phyloP scores from a whole-genome alignment of 179 eudicot species.

The Drosera spatulata region DNA sequence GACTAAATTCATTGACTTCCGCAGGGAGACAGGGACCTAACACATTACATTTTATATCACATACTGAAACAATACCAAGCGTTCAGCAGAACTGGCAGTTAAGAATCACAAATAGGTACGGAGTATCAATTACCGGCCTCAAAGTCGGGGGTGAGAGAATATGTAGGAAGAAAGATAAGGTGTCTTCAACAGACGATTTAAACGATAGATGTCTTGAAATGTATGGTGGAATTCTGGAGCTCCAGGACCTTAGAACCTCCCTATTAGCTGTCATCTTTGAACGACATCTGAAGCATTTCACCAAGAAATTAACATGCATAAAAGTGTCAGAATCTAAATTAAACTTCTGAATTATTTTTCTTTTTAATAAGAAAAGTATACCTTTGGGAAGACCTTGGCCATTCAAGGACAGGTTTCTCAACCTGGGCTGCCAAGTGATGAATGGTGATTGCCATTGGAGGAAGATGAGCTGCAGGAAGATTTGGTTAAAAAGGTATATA shows the following conservation, averaged over 20 bases:
- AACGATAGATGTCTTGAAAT: slow-evolving; percentile 86
- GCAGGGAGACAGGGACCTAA: no score
- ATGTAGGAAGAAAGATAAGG: slow-evolving; percentile 67
- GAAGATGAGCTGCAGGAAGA: slow-evolving; percentile 57
- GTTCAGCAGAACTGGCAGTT: no score
- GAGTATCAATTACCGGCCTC: slow-evolving; percentile 94
- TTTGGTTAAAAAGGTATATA: slow-evolving; percentile 3
- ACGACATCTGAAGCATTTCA: slow-evolving; percentile 47
- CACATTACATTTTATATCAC: no score
- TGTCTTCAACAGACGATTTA: slow-evolving; percentile 66
- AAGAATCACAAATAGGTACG: no score
- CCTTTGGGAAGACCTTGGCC: slow-evolving; percentile 99
- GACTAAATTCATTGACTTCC: no score
- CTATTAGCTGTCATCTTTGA: slow-evolving; percentile 48
- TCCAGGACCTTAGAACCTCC: slow-evolving; percentile 71
- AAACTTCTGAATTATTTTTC: no score
- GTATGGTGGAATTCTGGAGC: slow-evolving; percentile 44
- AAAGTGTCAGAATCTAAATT: no score
- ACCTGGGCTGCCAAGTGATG: slow-evolving; percentile 67
- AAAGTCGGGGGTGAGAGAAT: slow-evolving; percentile 79
- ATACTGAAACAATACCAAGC: no score
- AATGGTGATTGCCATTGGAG: slow-evolving; percentile 47
- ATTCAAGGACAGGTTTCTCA: slow-evolving; percentile 73
- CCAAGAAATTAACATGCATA: slow-evolving; percentile 4
- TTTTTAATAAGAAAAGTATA: no score